phyloP scores from a whole-genome alignment of 495 filamentous ascomycete species.

The Hypoxylon intermedium region DNA sequence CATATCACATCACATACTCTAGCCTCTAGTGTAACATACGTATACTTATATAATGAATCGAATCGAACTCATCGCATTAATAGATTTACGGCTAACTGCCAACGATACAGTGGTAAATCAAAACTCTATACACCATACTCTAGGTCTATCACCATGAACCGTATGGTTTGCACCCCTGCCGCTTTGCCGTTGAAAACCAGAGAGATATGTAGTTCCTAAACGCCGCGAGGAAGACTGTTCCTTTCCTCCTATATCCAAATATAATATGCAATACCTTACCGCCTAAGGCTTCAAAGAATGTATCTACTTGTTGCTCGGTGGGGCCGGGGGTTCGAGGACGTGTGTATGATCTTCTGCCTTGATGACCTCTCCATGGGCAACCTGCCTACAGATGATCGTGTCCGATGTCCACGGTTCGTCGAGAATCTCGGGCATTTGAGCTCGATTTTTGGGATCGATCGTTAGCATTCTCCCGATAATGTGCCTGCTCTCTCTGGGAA shows the following conservation, averaged over 20 bases:
- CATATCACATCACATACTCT: too few species aligned
- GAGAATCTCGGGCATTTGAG: conserved; percentile 82
- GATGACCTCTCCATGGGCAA: conserved; percentile 51
- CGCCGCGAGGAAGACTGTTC: conserved; percentile 22
- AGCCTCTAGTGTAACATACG: too few species aligned
- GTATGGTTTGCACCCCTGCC: conserved; percentile 31
- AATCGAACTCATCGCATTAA: conserved; percentile 29
- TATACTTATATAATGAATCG: neutral
- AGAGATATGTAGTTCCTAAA: conserved; percentile 15
- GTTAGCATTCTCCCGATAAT: conserved; percentile 95
- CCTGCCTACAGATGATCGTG: conserved; percentile 65
- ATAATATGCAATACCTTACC: conserved; percentile 9
- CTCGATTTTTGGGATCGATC: conserved; percentile 81
- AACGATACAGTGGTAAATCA: conserved; percentile 12
- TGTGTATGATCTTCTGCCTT: conserved; percentile 60
- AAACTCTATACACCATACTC: conserved; percentile 32
- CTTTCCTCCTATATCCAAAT: conserved; percentile 19
- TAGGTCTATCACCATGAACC: conserved; percentile 33
- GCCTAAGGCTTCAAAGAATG: neutral
- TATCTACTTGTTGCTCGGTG: conserved; percentile 41
- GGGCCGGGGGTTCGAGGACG: conserved; percentile 59
- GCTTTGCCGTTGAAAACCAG: conserved; percentile 21
- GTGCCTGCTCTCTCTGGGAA: conserved; percentile 87
- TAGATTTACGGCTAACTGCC: conserved; percentile 10
- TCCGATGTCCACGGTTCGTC: conserved; percentile 87